Evolutionary conservation across 2,329 filamentous ascomycete species (phyloP), one percentile per base, ranked within the genome.

Genomic region (Pseudocercospora macadamiae): DNA sequence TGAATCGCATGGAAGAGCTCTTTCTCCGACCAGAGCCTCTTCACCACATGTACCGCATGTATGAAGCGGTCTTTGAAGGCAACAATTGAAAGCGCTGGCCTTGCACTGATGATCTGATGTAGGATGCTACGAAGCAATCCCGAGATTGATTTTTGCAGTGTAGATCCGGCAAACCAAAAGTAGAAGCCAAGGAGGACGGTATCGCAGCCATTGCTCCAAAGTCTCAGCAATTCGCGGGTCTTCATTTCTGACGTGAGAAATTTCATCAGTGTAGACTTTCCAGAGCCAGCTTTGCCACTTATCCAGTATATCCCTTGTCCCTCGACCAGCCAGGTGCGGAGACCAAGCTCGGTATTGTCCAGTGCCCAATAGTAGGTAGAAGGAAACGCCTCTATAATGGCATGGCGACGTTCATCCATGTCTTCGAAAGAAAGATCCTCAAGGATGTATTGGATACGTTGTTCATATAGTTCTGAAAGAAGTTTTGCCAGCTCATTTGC

Each of bases 91-190:
- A 32, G 12, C 6, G 28, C 28, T 32, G 28, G 28, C 12, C 28
- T 6, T 12, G 6, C 6, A 12, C 28, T 6, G 28, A 42, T 18
- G 37, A 42, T 21, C 18, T 67, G 53, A 25, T 59, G 62, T 2
- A 65, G 34, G 1, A 66, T 12, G 21, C 39, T 60, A 6, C 55
- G 61, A 1, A 66, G 16, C 9, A 66, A 44, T 2, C 64, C 64
- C 7, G 51, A 44, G 7, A 53, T 28, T 1, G 49, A 51, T 28
- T 59, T 62, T 36, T 66, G 61, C 16, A 63, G 51, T 0, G 36
- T 4, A 0, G 37, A 44, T 12, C 64, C 64, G 1, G 49, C 21
- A 18, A 30, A 47, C 64, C 64, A 66, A 45, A 66, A 64, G 39
- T 51, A 65, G 52, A 49, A 51, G n/a, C 18, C 37, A 18, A 49